Percentiles rank a stretch among this genome's conserved stretches.
These are phyloP conservation scores for Skeletonema potamos DNA, from an alignment of 108 stramenopile species.

Conservation along the genomic window DNA sequence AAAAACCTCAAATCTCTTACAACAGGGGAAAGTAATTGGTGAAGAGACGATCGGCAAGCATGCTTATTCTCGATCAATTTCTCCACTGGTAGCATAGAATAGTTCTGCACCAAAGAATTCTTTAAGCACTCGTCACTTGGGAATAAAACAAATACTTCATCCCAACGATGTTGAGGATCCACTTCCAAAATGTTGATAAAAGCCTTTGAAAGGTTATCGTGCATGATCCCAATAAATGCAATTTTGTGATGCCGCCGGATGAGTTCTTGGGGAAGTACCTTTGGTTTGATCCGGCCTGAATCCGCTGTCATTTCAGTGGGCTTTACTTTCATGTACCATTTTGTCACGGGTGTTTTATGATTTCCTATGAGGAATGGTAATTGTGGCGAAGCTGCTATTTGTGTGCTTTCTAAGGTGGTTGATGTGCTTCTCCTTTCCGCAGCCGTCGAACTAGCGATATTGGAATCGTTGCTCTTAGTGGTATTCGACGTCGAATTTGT, in stretches of 20 bases:
- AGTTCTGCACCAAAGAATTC: constrained; percentile 4
- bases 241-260: constrained; percentile 22
- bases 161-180: constrained; percentile 18
- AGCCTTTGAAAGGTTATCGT: constrained; percentile 17
- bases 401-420: background rate
- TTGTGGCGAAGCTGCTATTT: background rate
- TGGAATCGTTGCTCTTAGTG: background rate
- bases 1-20: constrained; percentile 21
- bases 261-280: constrained; percentile 30
- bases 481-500: background rate
- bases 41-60: background rate
- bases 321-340: constrained; percentile 45
- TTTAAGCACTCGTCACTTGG: constrained; percentile 19
- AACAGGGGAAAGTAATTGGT: background rate
- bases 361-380: constrained; percentile 11
- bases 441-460: no score
- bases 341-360: constrained; percentile 22
- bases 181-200: constrained; percentile 12
- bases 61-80: constrained; percentile 14
- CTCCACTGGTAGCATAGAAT: background rate
- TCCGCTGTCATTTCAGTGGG: constrained; percentile 27
- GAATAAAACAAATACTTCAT: constrained; percentile 23
- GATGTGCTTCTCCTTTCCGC: background rate
- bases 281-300: constrained; percentile 14
- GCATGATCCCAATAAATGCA: constrained; percentile 33